phyloP scores from a whole-genome alignment of 345 rosid species.

The Raphanus sativus region DNA sequence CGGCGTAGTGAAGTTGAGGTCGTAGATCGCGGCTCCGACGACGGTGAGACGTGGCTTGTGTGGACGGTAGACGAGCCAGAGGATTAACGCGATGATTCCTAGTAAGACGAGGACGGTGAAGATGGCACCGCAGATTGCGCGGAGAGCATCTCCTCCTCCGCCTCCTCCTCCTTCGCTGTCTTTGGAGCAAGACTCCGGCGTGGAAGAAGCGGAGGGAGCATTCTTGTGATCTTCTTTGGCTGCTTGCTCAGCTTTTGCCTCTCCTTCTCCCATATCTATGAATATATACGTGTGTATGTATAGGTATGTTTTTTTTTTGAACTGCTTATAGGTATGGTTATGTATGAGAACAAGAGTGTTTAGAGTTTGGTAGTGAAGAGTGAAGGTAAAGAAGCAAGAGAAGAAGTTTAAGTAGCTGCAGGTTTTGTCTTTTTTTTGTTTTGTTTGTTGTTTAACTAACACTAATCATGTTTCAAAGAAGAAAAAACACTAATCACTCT shows the following conservation, averaged over 20 bases:
- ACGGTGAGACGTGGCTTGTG: conserved; percentile 71
- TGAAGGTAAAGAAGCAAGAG: conserved; percentile 27
- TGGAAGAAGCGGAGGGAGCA: conserved; percentile 35
- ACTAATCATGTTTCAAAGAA: neutral
- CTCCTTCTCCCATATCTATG: conserved; percentile 37
- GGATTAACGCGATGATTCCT: conserved; percentile 49
- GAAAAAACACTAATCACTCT: neutral
- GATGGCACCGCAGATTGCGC: conserved; percentile 31
- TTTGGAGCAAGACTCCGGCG: conserved; percentile 42
- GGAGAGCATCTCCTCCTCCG: conserved; percentile 8
- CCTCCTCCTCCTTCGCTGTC: conserved; percentile 9
- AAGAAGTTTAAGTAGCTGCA: conserved; percentile 13
- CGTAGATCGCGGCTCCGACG: conserved; percentile 67
- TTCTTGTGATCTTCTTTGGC: conserved; percentile 17
- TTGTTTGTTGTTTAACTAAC: neutral
- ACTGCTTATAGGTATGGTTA: neutral
- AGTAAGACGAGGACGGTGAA: conserved; percentile 56
- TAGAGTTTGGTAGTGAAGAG: conserved; percentile 30
- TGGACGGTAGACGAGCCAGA: conserved; percentile 86
- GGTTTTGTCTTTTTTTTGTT: conserved; percentile 14
- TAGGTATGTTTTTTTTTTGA: neutral
- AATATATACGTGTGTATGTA: neutral
- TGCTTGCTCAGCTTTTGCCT: conserved; percentile 13
- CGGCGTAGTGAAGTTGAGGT: conserved; percentile 61
- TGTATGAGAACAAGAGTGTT: neutral